Evolutionary conservation across 495 filamentous ascomycete genomes (phyloP), one percentile per base, ranked within the genome.

Genomic region (Entonaema liquescens): DNA sequence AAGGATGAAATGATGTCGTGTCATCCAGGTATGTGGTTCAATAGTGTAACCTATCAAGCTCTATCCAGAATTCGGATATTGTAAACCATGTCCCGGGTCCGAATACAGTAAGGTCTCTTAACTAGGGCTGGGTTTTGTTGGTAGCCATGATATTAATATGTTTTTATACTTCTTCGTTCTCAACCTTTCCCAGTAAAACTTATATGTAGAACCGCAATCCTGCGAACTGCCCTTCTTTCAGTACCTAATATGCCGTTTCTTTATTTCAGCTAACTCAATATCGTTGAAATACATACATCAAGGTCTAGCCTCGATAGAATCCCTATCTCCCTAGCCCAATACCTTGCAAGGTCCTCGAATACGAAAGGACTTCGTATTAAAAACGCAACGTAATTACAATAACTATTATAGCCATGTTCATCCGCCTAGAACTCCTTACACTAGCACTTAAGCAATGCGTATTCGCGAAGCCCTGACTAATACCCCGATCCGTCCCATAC

Each of bases 401-500:
- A 61, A 53, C 13, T 47, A 21, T 59, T 19, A 52, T 40, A 35
- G 29, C 25, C 65, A 52, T 56, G 42, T 60, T 52, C 42, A 54
- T 25, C 47, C 33, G 31, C 21, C 57, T 42, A 13, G 58, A 69
- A 63, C 67, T 40, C 67, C 59, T 26, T 15, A 59, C 42, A 21
- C 42, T 47, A 47, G 42, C 42, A 47, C 19, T 47, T n/a, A 25
- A 35, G 64, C 25, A 17, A 56, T 40, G 50, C 23, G 4, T 61
- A 26, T 29, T 56, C 29, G 8, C 29, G 13, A 64, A 19, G 11
- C 33, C 15, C 28, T 63, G 17, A 40, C 25, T 44, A 21, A 21
- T 33, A 21, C 38, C 13, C 33, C 56, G 4, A 35, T 67, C 50
- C 29, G 6, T 54, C 54, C 61, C 31, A 54, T 66, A 58, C n/a